Evolutionary conservation across 2,329 filamentous ascomycete species (phyloP).

Genomic region (Phaeosphaeriaceae sp.): DNA sequence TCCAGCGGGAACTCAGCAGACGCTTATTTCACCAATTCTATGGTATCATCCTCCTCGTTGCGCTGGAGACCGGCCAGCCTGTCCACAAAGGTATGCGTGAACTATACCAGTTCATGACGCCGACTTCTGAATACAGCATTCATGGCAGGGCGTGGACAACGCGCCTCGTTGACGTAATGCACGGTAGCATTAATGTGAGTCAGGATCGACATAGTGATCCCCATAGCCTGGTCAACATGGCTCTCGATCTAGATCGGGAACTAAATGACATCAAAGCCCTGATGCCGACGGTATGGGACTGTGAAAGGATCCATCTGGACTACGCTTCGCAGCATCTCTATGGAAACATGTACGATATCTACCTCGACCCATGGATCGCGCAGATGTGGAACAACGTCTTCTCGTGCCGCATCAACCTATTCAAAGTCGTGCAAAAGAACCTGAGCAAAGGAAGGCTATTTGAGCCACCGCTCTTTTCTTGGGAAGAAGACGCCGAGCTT

Average conservation of each 20-base stretch:
- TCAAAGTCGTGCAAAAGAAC: constrained; percentile 26
- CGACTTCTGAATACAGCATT: constrained; percentile 23
- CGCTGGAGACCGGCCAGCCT: constrained; percentile 23
- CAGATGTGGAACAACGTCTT: constrained; percentile 43
- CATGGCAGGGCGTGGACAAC: constrained; percentile 31
- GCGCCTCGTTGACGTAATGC: constrained; percentile 26
- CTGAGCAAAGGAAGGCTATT: constrained; percentile 20
- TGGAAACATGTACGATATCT: constrained; percentile 36
- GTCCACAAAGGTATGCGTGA: constrained; percentile 27
- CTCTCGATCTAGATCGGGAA: constrained; percentile 25
- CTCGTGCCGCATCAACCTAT: constrained; percentile 29
- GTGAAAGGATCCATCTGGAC: constrained; percentile 24
- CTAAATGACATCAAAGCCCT: constrained; percentile 28
- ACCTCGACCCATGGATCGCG: constrained; percentile 37
- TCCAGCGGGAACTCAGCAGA: constrained; percentile 23
- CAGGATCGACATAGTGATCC: constrained; percentile 25
- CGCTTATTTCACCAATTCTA: constrained; percentile 42
- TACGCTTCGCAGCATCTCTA: constrained; percentile 21
- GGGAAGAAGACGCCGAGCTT: constrained; percentile 7
- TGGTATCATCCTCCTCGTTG: constrained; percentile 28
- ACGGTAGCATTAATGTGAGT: constrained; percentile 27
- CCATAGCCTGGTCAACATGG: constrained; percentile 16
- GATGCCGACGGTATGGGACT: constrained; percentile 33
- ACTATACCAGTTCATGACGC: constrained; percentile 25
- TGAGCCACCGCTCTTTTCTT: constrained; percentile 19